Conservation (phyloP, 1,139 yeast genomes). For the Zygotorulaspora mrakii region DNA sequence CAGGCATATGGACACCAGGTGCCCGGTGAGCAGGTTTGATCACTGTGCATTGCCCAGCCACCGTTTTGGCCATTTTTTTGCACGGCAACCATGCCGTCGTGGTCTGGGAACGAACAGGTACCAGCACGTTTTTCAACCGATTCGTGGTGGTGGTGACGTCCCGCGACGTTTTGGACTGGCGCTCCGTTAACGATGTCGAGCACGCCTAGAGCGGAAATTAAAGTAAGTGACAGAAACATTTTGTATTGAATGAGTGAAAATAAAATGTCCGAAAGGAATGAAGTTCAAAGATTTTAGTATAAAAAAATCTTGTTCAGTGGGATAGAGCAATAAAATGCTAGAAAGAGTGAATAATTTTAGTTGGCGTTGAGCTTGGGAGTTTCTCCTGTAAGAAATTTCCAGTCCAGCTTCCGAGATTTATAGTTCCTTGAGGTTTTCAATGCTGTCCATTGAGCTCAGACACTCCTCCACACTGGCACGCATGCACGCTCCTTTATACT, state of each 20-base stretch:
- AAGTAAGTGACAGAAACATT: slow-evolving; percentile 6
- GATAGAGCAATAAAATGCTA: too few species aligned
- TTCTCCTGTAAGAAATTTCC: too few species aligned
- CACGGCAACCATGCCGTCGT: slow-evolving; percentile 63
- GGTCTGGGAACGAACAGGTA: slow-evolving; percentile 65
- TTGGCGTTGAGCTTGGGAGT: too few species aligned
- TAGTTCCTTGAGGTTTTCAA: too few species aligned
- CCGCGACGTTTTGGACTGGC: slow-evolving; percentile 11
- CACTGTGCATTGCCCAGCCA: slow-evolving; percentile 88
- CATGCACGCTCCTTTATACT: neutral
- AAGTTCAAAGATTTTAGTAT: slow-evolving; percentile 1
- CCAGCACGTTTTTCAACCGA: slow-evolving; percentile 33
- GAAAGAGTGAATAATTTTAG: too few species aligned
- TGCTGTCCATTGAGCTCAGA: too few species aligned
- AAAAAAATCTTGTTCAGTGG: neutral
- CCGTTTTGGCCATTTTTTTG: slow-evolving; percentile 56
- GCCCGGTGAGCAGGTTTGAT: slow-evolving; percentile 69
- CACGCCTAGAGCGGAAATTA: slow-evolving; percentile 11
- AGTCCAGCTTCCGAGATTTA: too few species aligned
- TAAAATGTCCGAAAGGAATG: slow-evolving; percentile 4
- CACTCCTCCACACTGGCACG: too few species aligned
- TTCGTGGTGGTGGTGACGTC: slow-evolving; percentile 15
- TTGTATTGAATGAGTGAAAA: slow-evolving; percentile 1
- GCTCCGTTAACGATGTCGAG: slow-evolving; percentile 11
- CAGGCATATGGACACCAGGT: slow-evolving; percentile 86